phyloP scores from a whole-genome alignment of 2,329 filamentous ascomycete species.

The Ophiostoma sp. region DNA sequence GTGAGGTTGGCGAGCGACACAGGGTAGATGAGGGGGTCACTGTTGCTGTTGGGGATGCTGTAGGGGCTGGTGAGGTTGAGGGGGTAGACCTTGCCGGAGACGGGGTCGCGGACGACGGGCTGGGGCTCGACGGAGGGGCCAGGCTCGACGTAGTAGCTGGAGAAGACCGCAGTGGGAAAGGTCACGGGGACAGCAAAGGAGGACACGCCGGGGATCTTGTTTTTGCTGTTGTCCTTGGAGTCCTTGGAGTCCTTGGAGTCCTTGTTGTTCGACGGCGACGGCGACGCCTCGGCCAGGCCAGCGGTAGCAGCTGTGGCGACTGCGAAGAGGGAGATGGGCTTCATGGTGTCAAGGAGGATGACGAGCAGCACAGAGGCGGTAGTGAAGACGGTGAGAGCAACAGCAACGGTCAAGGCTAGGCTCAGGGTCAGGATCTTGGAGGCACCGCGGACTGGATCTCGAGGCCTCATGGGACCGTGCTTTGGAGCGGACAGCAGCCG shows the following conservation, averaged over 20 bases:
- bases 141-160: slow-evolving; percentile 42
- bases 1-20: slow-evolving; percentile 41
- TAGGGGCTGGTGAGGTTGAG: slow-evolving; percentile 50
- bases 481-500: slow-evolving; percentile 11
- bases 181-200: slow-evolving; percentile 41
- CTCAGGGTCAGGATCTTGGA: neutral
- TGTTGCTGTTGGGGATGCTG: slow-evolving; percentile 43
- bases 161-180: slow-evolving; percentile 47
- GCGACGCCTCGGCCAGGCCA: neutral
- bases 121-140: slow-evolving; percentile 34
- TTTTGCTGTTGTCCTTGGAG: too few relatives aligned
- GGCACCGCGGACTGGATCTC: neutral
- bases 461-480: neutral
- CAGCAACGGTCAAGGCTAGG: neutral
- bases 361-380: slow-evolving; percentile 23
- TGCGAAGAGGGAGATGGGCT: neutral
- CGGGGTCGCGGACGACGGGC: slow-evolving; percentile 45
- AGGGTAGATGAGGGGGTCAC: slow-evolving; percentile 49
- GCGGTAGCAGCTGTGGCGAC: neutral
- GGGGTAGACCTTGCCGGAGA: slow-evolving; percentile 48
- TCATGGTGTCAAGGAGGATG: slow-evolving; percentile 16
- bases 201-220: slow-evolving; percentile 32
- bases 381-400: slow-evolving; percentile 18
- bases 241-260: too few relatives aligned
- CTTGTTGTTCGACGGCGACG: too few relatives aligned